These are phyloP conservation scores for Saitozyma sp. DNA, from an alignment of 768 basidiomycete genomes.

Conservation along the genomic window DNA sequence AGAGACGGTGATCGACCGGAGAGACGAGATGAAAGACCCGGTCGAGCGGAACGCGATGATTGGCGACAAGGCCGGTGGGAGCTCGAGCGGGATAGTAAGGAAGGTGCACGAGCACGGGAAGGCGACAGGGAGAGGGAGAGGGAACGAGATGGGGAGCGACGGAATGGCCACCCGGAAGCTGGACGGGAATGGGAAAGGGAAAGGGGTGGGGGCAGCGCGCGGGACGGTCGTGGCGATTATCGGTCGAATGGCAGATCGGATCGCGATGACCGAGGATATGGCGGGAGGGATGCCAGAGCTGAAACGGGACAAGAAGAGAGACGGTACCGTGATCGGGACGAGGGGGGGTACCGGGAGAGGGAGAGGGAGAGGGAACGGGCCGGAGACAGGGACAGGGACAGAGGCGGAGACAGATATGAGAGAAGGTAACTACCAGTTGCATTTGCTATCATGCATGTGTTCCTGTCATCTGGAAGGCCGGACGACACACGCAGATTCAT, in stretches of 20 bases:
- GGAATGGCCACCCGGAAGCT: not conserved
- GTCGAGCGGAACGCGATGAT: slow-evolving; percentile 27
- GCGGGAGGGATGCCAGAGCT: not conserved
- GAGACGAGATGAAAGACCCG: slow-evolving; percentile 4
- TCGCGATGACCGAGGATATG: not conserved
- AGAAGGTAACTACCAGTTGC: not conserved
- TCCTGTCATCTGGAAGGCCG: too few species aligned
- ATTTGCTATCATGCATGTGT: not conserved
- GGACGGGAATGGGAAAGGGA: slow-evolving; percentile 7
- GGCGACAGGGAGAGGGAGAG: not conserved
- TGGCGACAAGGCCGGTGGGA: slow-evolving; percentile 31
- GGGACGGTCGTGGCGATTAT: not conserved
- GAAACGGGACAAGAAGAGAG: not conserved
- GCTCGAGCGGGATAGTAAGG: slow-evolving; percentile 24
- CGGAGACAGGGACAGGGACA: slow-evolving; percentile 11
- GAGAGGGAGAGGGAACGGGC: slow-evolving; percentile 9
- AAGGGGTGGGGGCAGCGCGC: not conserved
- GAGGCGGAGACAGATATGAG: slow-evolving; percentile 16
- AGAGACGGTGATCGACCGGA: slow-evolving; percentile 3
- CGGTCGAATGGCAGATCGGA: not conserved
- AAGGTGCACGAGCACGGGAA: not conserved
- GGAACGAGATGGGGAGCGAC: not conserved
- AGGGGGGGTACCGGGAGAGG: not conserved
- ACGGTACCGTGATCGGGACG: not conserved
- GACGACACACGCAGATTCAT: too few species aligned